Evolutionary conservation across 768 basidiomycete genomes (phyloP).

Genomic region (Leccinellum rugosiceps): DNA sequence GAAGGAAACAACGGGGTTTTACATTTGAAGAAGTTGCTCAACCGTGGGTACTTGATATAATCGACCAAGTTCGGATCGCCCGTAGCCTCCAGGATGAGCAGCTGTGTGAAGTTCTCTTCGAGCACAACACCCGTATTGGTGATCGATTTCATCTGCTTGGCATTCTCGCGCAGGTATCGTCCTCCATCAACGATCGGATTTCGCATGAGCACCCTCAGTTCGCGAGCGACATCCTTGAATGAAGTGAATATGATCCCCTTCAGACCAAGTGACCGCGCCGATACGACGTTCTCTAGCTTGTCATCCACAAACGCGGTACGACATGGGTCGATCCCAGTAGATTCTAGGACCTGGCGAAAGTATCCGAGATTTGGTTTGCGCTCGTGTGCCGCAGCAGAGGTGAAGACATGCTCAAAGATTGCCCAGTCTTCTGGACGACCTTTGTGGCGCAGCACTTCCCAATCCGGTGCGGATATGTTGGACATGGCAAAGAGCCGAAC

Average conservation of each 20-base stretch:
- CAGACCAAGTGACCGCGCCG: conserved; percentile 19
- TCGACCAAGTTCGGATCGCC: conserved; percentile 18
- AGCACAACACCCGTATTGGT: conserved; percentile 9
- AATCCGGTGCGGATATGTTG: conserved; percentile 20
- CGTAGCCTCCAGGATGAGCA: conserved; percentile 20
- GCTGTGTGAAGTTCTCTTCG: conserved; percentile 21
- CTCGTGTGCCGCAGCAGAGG: conserved; percentile 14
- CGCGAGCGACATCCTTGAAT: conserved; percentile 11
- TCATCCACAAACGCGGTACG: conserved; percentile 25
- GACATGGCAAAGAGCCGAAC: conserved; percentile 23
- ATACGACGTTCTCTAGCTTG: conserved; percentile 20
- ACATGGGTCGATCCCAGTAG: conserved; percentile 14
- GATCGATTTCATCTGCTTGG: conserved; percentile 18
- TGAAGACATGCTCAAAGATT: conserved; percentile 20
- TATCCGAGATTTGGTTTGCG: conserved; percentile 22
- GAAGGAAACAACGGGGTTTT: not conserved
- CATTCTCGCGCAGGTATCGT: conserved; percentile 10
- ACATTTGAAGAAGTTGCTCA: conserved; percentile 23
- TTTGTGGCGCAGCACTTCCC: conserved; percentile 9
- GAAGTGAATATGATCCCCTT: conserved; percentile 20
- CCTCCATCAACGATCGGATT: conserved; percentile 15
- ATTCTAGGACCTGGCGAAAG: conserved; percentile 14
- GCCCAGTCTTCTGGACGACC: conserved; percentile 14
- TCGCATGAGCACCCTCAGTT: conserved; percentile 14
- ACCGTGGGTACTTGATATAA: conserved; percentile 15